These are phyloP conservation scores for Tinospora cordifolia DNA, from an alignment of 164 flowering plant genomes.

Conservation along the genomic window DNA sequence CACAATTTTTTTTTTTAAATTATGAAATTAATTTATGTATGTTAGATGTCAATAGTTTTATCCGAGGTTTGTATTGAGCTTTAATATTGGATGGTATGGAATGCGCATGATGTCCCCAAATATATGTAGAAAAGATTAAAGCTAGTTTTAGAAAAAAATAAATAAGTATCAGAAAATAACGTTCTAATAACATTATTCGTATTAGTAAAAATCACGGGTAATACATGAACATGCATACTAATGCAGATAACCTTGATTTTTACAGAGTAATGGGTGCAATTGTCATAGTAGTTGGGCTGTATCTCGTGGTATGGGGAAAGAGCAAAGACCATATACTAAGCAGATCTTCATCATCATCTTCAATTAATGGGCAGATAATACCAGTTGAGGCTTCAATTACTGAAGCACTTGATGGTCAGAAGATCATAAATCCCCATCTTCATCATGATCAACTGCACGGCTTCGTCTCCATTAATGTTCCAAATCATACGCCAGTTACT, in stretches of 20 bases:
- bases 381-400: neutral
- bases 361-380: neutral
- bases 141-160: too few relatives aligned
- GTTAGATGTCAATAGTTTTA: too few relatives aligned
- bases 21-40: neutral
- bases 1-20: too few relatives aligned
- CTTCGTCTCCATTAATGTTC: neutral
- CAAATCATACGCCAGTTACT: neutral
- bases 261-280: conserved; percentile 49
- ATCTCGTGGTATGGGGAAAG: conserved; percentile 58
- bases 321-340: conserved; percentile 33
- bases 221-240: neutral
- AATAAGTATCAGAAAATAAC: too few relatives aligned
- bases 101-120: too few relatives aligned
- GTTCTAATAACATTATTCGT: neutral
- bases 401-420: neutral
- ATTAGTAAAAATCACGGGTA: too few relatives aligned
- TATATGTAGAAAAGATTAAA: too few relatives aligned
- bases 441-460: neutral
- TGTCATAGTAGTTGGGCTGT: conserved; percentile 44
- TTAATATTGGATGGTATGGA: too few relatives aligned
- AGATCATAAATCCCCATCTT: neutral
- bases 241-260: neutral
- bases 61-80: too few relatives aligned
- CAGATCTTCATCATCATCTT: neutral